Conservation (phyloP, 164 flowering plant genomes). For the Houttuynia cordata region DNA sequence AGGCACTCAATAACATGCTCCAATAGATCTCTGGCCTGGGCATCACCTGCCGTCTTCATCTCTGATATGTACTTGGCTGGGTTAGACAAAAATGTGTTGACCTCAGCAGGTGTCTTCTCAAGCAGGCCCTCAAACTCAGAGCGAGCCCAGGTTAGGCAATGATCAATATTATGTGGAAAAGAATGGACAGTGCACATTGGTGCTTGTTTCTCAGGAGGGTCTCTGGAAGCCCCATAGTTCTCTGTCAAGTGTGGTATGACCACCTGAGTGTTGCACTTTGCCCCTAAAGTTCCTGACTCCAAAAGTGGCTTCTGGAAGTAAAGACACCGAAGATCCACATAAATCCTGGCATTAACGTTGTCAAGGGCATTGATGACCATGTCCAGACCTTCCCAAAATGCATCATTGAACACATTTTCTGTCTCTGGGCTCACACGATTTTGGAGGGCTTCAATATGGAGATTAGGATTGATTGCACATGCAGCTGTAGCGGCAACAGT, state of each 20-base stretch:
- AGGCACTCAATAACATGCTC: constrained; percentile 78
- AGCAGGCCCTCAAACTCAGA: constrained; percentile 90
- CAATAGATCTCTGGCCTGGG: constrained; percentile 73
- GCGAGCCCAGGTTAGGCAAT: constrained; percentile 90
- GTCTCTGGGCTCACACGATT: constrained; percentile 77
- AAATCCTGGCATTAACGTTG: constrained; percentile 78
- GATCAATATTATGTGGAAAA: constrained; percentile 87
- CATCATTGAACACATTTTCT: constrained; percentile 71
- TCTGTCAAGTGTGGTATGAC: constrained; percentile 84
- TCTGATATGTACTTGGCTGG: constrained; percentile 53
- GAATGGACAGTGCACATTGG: constrained; percentile 96
- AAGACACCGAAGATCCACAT: constrained; percentile 74
- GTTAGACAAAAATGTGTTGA: constrained; percentile 55
- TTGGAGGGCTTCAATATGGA: constrained; percentile 67
- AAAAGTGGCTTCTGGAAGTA: constrained; percentile 87
- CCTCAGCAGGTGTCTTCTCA: constrained; percentile 90
- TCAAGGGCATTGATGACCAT: constrained; percentile 74
- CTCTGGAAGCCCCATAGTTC: constrained; percentile 84
- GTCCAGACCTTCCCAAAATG: constrained; percentile 68
- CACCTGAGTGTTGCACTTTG: constrained; percentile 92
- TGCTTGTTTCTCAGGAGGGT: constrained; percentile 90
- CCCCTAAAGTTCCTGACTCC: constrained; percentile 84
- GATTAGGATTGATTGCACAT: constrained; percentile 38
- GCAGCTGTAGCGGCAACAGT: constrained; percentile 88
- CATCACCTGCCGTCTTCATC: constrained; percentile 72